Conservation (phyloP, 192 early-diverging fungal genomes). For the Backusella parvicylindrica region DNA sequence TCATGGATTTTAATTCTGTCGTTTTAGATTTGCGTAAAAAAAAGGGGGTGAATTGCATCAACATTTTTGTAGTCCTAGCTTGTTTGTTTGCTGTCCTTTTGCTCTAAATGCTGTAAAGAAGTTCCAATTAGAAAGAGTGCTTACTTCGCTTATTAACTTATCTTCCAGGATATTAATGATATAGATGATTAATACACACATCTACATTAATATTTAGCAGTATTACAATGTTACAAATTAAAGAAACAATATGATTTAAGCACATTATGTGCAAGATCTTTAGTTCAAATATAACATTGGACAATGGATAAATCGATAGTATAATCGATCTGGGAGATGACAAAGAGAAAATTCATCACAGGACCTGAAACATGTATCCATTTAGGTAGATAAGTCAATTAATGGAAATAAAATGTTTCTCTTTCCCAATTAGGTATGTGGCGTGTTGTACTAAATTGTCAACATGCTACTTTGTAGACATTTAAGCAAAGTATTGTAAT, state of each 20-base stretch:
- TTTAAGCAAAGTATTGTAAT: background rate
- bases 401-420: background rate
- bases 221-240: background rate
- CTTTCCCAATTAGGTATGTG: background rate
- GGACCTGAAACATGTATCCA: background rate
- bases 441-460: conserved; percentile 1
- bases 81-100: background rate
- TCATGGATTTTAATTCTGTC: background rate
- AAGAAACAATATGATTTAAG: background rate
- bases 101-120: background rate
- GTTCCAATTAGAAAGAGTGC: background rate
- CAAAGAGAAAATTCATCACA: background rate
- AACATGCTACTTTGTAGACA: background rate
- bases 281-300: background rate
- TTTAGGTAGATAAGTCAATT: background rate
- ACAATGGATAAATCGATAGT: background rate
- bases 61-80: background rate
- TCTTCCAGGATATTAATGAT: background rate
- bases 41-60: background rate
- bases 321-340: background rate
- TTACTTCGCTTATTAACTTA: background rate
- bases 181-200: background rate
- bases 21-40: background rate
- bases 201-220: background rate
- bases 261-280: background rate